These are phyloP conservation scores for Neurospora sp. DNA, from an alignment of 2,329 filamentous ascomycete genomes.

Conservation along the genomic window DNA sequence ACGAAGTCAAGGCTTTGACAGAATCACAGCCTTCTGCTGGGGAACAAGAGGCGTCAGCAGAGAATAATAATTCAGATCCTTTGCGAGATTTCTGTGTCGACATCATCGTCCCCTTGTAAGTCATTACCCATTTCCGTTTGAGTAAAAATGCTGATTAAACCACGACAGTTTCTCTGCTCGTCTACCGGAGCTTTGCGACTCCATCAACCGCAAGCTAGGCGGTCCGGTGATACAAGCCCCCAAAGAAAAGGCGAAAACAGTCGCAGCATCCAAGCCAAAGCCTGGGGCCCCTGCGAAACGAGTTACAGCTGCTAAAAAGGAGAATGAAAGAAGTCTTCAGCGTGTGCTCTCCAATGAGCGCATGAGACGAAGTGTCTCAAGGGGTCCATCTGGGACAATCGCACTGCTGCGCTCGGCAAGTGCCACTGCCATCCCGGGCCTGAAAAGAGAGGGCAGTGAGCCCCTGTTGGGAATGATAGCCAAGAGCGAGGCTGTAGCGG, in stretches of 20 bases:
- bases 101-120: slow-evolving; percentile 70
- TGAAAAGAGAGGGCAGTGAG: slow-evolving; percentile 64
- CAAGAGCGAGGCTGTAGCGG: slow-evolving; percentile 29
- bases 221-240: slow-evolving; percentile 53
- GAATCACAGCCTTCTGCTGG: slow-evolving; percentile 33
- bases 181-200: slow-evolving; percentile 59
- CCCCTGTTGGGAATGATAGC: slow-evolving; percentile 38
- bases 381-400: slow-evolving; percentile 46
- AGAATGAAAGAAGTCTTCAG: slow-evolving; percentile 43
- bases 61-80: slow-evolving; percentile 45
- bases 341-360: slow-evolving; percentile 52
- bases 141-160: slow-evolving; percentile 23
- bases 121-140: slow-evolving; percentile 3
- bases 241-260: slow-evolving; percentile 36
- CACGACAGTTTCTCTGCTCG: slow-evolving; percentile 57
- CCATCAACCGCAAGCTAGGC: slow-evolving; percentile 66
- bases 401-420: slow-evolving; percentile 61
- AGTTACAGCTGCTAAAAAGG: slow-evolving; percentile 28
- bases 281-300: slow-evolving; percentile 44
- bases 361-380: slow-evolving; percentile 43
- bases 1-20: slow-evolving; percentile 41
- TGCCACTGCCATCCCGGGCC: slow-evolving; percentile 44
- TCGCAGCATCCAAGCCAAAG: slow-evolving; percentile 33
- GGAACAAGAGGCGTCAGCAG: slow-evolving; percentile 26
- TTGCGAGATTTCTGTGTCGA: slow-evolving; percentile 70